phyloP scores from a whole-genome alignment of 1,284 basidiomycete species.

The Fomitiporia mediterranea region DNA sequence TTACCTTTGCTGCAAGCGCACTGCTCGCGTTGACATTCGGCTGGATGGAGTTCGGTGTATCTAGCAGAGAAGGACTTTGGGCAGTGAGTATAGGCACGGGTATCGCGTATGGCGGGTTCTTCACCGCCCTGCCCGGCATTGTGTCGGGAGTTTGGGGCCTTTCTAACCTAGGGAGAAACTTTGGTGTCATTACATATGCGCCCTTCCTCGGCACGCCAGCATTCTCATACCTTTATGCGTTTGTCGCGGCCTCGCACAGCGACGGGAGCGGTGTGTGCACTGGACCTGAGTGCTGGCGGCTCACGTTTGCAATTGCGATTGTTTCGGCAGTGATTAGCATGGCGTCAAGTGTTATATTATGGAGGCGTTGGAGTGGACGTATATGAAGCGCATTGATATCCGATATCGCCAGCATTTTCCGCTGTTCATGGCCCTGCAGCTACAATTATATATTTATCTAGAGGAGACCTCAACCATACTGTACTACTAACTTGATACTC shows the following conservation, averaged over 20 bases:
- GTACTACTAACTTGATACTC: background rate
- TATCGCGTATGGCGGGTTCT: conserved; percentile 59
- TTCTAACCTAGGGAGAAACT: conserved; percentile 66
- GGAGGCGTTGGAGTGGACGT: conserved; percentile 55
- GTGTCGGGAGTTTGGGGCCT: conserved; percentile 66
- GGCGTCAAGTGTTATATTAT: conserved; percentile 43
- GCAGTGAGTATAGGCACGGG: conserved; percentile 60
- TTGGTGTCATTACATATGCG: conserved; percentile 66
- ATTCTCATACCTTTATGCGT: conserved; percentile 74
- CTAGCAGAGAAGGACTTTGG: conserved; percentile 50
- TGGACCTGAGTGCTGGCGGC: conserved; percentile 57
- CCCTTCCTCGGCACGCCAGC: conserved; percentile 67
- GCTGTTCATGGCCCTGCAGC: background rate
- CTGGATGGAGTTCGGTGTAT: conserved; percentile 49
- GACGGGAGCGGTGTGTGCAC: conserved; percentile 43
- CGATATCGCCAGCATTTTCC: background rate
- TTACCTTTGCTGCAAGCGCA: conserved; percentile 46
- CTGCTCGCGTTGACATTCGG: conserved; percentile 47
- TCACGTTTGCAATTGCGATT: conserved; percentile 55
- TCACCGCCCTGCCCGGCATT: conserved; percentile 66
- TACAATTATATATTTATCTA: background rate
- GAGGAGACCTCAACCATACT: no score
- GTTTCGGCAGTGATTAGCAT: conserved; percentile 42
- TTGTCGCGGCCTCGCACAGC: conserved; percentile 49
- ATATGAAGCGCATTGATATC: conserved; percentile 33